Conservation (phyloP, 192 early-diverging fungal species). For the Lobulomyces angularis region DNA sequence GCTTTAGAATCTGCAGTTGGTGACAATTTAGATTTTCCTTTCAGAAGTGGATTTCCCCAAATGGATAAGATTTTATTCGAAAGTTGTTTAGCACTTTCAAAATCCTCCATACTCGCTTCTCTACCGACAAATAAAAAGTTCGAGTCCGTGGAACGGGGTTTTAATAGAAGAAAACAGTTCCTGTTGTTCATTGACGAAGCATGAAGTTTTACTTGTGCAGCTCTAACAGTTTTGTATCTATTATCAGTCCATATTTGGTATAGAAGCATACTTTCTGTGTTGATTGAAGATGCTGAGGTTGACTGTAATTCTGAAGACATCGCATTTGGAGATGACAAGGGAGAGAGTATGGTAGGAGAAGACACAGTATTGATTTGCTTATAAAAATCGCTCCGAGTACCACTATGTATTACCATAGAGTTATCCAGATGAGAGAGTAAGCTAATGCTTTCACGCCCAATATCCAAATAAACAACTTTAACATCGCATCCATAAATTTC, state of each 20-base stretch:
- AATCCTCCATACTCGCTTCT: constrained; percentile 21
- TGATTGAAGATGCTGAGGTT: background rate
- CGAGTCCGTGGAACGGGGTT: background rate
- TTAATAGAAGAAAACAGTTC: constrained; percentile 33
- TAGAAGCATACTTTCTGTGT: constrained; percentile 1
- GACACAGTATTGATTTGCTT: constrained; percentile 1
- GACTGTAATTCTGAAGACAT: constrained; percentile 1
- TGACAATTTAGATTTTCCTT: too few species aligned
- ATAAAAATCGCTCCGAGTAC: constrained; percentile 9
- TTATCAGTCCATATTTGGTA: constrained; percentile 38
- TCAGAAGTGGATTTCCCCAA: too few species aligned
- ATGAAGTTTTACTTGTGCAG: constrained; percentile 19
- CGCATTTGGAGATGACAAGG: background rate
- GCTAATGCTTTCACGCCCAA: constrained; percentile 32
- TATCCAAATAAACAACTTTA: constrained; percentile 19
- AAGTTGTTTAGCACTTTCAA: too few species aligned
- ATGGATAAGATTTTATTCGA: too few species aligned
- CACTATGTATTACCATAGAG: constrained; percentile 22
- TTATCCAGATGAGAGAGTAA: constrained; percentile 40
- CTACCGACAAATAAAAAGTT: constrained; percentile 30
- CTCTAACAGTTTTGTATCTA: constrained; percentile 27
- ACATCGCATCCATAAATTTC: constrained; percentile 31
- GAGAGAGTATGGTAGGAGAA: background rate
- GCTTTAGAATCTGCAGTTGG: too few species aligned
- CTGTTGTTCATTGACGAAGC: constrained; percentile 14